Evolutionary conservation across 331 rosid species (phyloP), one percentile per base, ranked within the genome.

Genomic region (Acacia pycnantha): DNA sequence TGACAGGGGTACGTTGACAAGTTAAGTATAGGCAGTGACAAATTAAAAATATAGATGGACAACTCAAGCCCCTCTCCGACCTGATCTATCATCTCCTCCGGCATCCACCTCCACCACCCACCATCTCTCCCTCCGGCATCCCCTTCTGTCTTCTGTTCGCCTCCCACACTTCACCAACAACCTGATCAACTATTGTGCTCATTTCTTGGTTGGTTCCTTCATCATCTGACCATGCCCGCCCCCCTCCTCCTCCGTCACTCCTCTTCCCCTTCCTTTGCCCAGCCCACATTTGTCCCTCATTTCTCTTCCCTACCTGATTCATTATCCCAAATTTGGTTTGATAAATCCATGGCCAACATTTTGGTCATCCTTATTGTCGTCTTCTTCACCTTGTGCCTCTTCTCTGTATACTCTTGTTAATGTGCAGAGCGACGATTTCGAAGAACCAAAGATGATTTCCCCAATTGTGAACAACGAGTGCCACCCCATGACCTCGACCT

Each of bases 321-420:
- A 0, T 3, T 59, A 0, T 5, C 82, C 2, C 66, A 11, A 58
- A 73, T 87, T 5, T 64, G 19, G 1, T 85, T 95, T 40, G 80
- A 88, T 76, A 73, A 85, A 37, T 87, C 87, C 74, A 90, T 90
- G 97, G 92, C 87, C 48, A 51, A 80, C 27, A 86, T 90, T 2
- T 79, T 95, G 43, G 88, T 90, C 0, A 82, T 88, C 58, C 86
- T 95, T 7, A 78, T 95, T 6, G 43, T 73, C 2, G 88, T 84
- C 3, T 92, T 95, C 82, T 87, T 95, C 84, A 1, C 87, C 61
- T 76, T 93, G 0, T 97, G 98, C 11, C 88, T 91, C 24, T 68
- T 93, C 35, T 95, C 97, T 24, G 84, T 93, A 40, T 93, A 92
- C 92, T 86, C 93, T 27, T 88, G 95, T 12, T 87, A 75, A 37